Evolutionary conservation across 106 monocot genomes (phyloP).

Genomic region (Phalaenopsis aphrodite): DNA sequence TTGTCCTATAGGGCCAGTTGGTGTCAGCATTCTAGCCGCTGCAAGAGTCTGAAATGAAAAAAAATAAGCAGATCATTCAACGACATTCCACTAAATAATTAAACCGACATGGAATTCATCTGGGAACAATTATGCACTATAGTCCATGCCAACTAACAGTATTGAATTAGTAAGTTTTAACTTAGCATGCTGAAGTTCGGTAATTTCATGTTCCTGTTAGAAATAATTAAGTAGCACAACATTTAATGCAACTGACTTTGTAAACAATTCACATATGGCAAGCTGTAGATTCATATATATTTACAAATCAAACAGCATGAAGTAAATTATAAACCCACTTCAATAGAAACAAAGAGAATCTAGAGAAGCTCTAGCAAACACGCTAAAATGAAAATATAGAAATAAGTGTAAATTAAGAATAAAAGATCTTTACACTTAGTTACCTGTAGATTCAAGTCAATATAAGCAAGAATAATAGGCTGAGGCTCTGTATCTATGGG

Average conservation of each 20-base stretch:
- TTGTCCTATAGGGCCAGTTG: conserved; percentile 81
- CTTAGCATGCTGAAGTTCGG: neutral
- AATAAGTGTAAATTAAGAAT: too few species aligned
- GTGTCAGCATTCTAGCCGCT: conserved; percentile 96
- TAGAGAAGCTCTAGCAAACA: too few species aligned
- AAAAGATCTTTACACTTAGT: neutral
- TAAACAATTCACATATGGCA: too few species aligned
- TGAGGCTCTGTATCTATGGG: conserved; percentile 97
- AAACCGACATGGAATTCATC: neutral
- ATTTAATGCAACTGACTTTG: too few species aligned
- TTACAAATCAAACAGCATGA: too few species aligned
- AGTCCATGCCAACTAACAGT: too few species aligned
- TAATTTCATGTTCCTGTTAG: neutral
- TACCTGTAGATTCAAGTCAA: conserved; percentile 97
- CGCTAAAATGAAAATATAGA: too few species aligned
- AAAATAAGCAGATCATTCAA: neutral
- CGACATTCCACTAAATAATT: neutral
- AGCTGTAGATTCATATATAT: too few species aligned
- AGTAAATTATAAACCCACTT: too few species aligned
- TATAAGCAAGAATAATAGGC: conserved; percentile 98
- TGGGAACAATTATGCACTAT: neutral
- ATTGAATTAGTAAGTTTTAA: neutral
- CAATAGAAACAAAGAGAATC: too few species aligned
- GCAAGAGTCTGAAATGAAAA: conserved; percentile 64
- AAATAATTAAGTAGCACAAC: neutral